Conservation (phyloP, 306 rosid genomes). For the Prunus armeniaca region DNA sequence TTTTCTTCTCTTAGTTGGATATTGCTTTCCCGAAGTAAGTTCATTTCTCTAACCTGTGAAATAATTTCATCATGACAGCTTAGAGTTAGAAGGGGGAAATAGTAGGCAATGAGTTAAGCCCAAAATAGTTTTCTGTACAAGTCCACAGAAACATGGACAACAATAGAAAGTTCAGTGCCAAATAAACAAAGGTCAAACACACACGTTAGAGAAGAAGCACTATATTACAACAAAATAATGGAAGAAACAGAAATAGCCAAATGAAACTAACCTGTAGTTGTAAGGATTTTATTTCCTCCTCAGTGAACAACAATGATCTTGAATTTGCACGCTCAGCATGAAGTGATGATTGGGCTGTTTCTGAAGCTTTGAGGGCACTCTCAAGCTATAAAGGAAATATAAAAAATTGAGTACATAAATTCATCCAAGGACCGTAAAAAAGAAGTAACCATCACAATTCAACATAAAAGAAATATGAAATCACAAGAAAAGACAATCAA, state of each 20-base stretch:
- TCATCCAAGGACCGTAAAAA: neutral
- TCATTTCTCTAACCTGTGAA: conserved; percentile 79
- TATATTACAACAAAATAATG: neutral
- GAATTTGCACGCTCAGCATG: conserved; percentile 74
- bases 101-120: neutral
- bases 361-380: conserved; percentile 73
- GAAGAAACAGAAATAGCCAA: neutral
- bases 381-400: conserved; percentile 60
- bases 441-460: neutral
- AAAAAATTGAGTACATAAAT: neutral
- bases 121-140: neutral
- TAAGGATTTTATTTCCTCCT: conserved; percentile 87
- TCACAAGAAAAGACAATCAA: too few species aligned
- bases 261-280: conserved; percentile 72
- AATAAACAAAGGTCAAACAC: neutral
- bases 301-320: conserved; percentile 66
- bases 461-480: too few species aligned
- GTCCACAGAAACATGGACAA: neutral
- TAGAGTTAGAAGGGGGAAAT: neutral
- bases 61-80: conserved; percentile 6
- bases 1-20: conserved; percentile 97
- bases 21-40: conserved; percentile 96
- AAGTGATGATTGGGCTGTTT: conserved; percentile 71
- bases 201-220: neutral
- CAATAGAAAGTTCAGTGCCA: neutral